Evolutionary conservation across 352 stramenopile species (phyloP).

Genomic region (Saprolegnia diclina): DNA sequence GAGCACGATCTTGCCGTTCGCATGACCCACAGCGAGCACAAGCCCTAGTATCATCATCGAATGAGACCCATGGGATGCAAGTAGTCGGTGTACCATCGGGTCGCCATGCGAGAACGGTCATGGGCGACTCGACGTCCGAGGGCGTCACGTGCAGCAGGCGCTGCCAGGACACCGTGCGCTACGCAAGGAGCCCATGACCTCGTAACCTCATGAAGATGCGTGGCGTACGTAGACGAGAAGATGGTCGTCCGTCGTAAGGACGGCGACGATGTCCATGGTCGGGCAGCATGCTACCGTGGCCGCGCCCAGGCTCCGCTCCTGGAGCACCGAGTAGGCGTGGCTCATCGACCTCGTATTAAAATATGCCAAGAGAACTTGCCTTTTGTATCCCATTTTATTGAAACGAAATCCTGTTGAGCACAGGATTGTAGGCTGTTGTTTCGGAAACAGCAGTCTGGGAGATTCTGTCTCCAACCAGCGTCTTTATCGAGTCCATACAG

Average conservation of each 20-base stretch:
- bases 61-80: background rate
- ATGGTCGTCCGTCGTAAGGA: constrained; percentile 61
- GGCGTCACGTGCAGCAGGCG: constrained; percentile 62
- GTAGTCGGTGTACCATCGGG: constrained; percentile 35
- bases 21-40: constrained; percentile 56
- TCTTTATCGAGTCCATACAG: no score
- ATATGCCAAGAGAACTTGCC: no score
- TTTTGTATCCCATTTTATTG: no score
- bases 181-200: background rate
- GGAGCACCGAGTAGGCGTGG: constrained; percentile 48
- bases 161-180: constrained; percentile 76
- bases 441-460: no score
- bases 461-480: no score
- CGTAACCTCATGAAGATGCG: background rate
- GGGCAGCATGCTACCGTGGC: constrained; percentile 50
- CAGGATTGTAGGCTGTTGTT: no score
- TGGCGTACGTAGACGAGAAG: constrained; percentile 64
- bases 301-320: constrained; percentile 65
- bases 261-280: constrained; percentile 71
- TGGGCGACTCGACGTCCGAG: constrained; percentile 49
- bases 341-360: background rate
- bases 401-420: no score
- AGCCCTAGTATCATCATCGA: constrained; percentile 28
- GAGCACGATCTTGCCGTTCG: constrained; percentile 61
- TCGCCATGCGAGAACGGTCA: constrained; percentile 53